Evolutionary conservation across 2,329 filamentous ascomycete genomes (phyloP), one percentile per base, ranked within the genome.

Genomic region (Clonostachys rhizophaga): DNA sequence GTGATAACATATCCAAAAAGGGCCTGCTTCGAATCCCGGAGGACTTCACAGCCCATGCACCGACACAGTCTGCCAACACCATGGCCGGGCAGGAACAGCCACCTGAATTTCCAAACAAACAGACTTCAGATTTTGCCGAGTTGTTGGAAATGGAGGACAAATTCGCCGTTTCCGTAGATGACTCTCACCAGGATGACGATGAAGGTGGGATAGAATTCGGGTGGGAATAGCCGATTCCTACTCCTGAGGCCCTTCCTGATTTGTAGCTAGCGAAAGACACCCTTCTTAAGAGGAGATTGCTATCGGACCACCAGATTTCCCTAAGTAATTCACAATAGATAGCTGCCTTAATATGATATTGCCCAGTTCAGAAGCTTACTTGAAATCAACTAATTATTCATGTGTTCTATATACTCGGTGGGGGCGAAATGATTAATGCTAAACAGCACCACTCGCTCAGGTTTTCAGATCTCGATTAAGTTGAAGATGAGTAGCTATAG

Each of bases 11-110:
- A 40, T 81, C 89, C 3, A 65, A 75, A 37, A 56, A 68, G 33
- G 78, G 73, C 8, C 82, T 79, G 56, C 70, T 96, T 48, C 65
- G 68, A 0, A 78, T 99, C 5, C 92, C 91, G 0, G 69, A 86
- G 7, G 89, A 95, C 60, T 99, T 97, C 62, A 70, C 69, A 24
- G 7, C 14, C 14, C 36, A 39, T 39, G 36, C 36, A 8, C 36
- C 36, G 5, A 18, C 17, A n/a, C 36, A 39, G 14, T 30, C 24
- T 10, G 9, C 24, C 24, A 30, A 30, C 9, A 30, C 24, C 8
- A 30, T 6, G 9, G 36, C 4, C 17, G 36, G 36, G 17, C 36
- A 39, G 36, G 36, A 39, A 8, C 36, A 39, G 17, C 36, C 36
- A 14, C 36, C 36, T 39, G 36, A 39, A 18, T 39, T 8, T 14